Base-by-base conservation (phyloP, 2,329 filamentous ascomycete genomes). In the Colletotrichum spinosum region DNA sequence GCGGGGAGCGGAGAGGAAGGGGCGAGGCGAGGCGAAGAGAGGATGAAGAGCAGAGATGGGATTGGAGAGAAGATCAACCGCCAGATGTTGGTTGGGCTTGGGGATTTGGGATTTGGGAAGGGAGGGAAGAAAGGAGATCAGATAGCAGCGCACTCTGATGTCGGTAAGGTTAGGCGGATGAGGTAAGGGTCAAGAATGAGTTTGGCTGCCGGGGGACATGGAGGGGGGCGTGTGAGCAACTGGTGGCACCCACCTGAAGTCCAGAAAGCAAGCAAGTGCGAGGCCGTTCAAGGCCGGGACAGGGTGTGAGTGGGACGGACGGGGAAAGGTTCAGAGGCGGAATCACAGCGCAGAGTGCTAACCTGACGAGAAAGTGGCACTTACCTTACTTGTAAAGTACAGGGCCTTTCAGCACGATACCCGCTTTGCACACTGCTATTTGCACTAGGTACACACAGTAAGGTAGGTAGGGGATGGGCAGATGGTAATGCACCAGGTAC, bases 91-190 rank as follows among this genome's bases (percentile, higher is more conserved):
- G 52, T 34, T 49, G 48, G 52, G 39, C 38, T 63, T 63, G 63
- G 63, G 58, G 58, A 49, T 65, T 62, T 49, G 58, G 52, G 60
- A 58, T 65, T 62, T 49, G 58, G 52, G 60, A 58, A 45, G 59
- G 57, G 42, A 37, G 44, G 42, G 57, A 25, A 51, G 39, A 41
- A 52, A 50, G 55, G 55, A 41, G 59, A 55, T 53, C 41, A 63
- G 63, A 66, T 53, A 62, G 37, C 51, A 42, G 55, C 17, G 15
- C 15, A 52, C n/a, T 39, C 13, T 10, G 15, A 46, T 17, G 44
- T 46, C 15, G n/a, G 55, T 34, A 6, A 58, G 38, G 55, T 58
- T 42, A 41, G 45, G 62, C 52, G 48, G 48, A 46, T 53, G 63
- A 63, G 63, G 63, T 54, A 57, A 63, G 62, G 46, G 25, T 25